phyloP scores from a whole-genome alignment of 805 yeast species.

The Grigorovia transvaalensis region DNA sequence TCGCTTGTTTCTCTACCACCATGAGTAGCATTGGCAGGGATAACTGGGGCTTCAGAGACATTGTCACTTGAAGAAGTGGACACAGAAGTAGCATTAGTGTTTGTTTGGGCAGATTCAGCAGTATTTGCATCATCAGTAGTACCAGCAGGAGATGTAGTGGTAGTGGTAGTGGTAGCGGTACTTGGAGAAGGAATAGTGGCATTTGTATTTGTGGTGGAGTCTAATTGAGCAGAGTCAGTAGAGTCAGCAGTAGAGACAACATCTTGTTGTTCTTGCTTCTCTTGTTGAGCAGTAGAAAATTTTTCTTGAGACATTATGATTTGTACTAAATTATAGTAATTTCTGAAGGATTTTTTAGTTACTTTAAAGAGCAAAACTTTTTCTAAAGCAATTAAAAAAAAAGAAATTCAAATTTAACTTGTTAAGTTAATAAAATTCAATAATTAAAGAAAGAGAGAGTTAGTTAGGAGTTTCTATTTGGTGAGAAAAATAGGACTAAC shows the following conservation, averaged over 20 bases:
- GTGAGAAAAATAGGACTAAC: too few species aligned
- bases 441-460: neutral
- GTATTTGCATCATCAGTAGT: slow-evolving; percentile 5
- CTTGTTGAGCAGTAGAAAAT: slow-evolving; percentile 1
- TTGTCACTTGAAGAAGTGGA: neutral
- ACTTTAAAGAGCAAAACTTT: neutral
- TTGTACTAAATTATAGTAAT: neutral
- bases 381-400: neutral
- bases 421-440: neutral
- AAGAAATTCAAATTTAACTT: neutral
- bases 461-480: neutral
- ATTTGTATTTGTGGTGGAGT: neutral
- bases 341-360: neutral
- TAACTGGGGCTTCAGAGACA: slow-evolving; percentile 14
- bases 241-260: neutral
- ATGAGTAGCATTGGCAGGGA: slow-evolving; percentile 60
- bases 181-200: neutral
- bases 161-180: slow-evolving; percentile 4
- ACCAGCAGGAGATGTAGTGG: slow-evolving; percentile 1
- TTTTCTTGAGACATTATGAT: slow-evolving; percentile 4
- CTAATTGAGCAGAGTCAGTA: slow-evolving; percentile 1
- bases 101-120: slow-evolving; percentile 1
- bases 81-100: neutral
- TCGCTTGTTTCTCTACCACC: slow-evolving; percentile 78
- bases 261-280: neutral